Percentiles rank a stretch among this genome's conserved stretches.
These are phyloP conservation scores for Chlamydomonas incerta DNA, from an alignment of 139 green algal species.

Conservation along the genomic window DNA sequence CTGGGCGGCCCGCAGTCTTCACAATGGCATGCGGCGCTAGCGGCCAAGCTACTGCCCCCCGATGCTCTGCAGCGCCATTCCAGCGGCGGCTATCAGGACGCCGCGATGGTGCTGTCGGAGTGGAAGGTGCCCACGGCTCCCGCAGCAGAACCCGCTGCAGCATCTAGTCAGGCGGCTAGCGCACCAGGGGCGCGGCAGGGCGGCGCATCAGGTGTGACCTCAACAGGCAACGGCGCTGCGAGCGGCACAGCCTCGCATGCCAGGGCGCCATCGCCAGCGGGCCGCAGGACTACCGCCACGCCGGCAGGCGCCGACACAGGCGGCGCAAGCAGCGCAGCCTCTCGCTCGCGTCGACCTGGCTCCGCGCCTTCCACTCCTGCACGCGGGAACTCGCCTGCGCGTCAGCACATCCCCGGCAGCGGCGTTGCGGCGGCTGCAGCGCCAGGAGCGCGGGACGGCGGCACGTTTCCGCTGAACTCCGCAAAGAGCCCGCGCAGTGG, in stretches of 20 bases:
- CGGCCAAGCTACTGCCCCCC: neutral
- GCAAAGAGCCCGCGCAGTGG: conserved; percentile 17
- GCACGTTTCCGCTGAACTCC: neutral
- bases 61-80: neutral
- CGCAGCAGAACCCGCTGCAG: no score
- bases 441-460: neutral
- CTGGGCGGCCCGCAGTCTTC: neutral
- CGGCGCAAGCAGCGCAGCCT: neutral
- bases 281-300: no score
- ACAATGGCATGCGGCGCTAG: conserved; percentile 8
- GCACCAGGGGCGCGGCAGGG: no score
- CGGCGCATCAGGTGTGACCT: no score
- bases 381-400: conserved; percentile 12
- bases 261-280: no score
- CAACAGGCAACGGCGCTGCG: no score
- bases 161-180: no score
- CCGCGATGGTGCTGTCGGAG: no score
- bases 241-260: no score
- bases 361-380: conserved; percentile 3
- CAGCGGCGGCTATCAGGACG: no score
- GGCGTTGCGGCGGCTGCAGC: neutral
- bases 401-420: neutral
- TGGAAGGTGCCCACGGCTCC: no score
- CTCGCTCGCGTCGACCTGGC: neutral
- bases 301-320: no score